Base-by-base conservation (phyloP, 176 grass and related monocot species). In the Zizania latifolia region DNA sequence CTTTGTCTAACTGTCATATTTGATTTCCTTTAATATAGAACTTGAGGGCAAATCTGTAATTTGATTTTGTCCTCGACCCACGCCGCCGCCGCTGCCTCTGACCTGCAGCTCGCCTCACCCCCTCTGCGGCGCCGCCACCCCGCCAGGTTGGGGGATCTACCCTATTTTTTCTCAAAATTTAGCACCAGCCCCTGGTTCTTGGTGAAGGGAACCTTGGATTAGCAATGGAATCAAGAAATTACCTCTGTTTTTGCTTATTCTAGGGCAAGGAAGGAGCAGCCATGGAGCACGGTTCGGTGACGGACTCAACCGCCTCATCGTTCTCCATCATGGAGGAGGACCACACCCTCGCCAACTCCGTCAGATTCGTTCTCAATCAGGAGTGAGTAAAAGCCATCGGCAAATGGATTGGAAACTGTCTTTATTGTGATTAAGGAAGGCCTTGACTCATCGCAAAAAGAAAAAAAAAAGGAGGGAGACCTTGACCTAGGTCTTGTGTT, bases 241-340 rank as follows among this genome's bases (percentile, higher is more conserved):
- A n/a, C 22, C 0, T 21, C 0, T 53, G 0, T 53, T 53, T 21
- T 22, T 53, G 48, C 16, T 48, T 48, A 14, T 17, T 53, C 8
- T 53, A 53, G 48, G 48, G 2, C n/a, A n/a, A n/a, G n/a, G n/a
- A 21, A 21, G 48, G 48, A 51, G 45, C 5, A 48, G 16, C n/a
- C n/a, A n/a, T n/a, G n/a, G n/a, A n/a, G n/a, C n/a, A n/a, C n/a
- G n/a, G n/a, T n/a, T n/a, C n/a, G n/a, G n/a, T n/a, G n/a, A n/a
- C n/a, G n/a, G n/a, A n/a, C n/a, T n/a, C n/a, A n/a, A n/a, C n/a
- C n/a, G n/a, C n/a, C n/a, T n/a, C n/a, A n/a, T n/a, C n/a, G n/a
- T n/a, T n/a, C n/a, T n/a, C n/a, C n/a, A n/a, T n/a, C 43, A 39
- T 83, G 54, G 90, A 93, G 5, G 94, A 97, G 86, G 94, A 97